Conservation (phyloP, 139 green algal species). For the Closterium sp. region DNA sequence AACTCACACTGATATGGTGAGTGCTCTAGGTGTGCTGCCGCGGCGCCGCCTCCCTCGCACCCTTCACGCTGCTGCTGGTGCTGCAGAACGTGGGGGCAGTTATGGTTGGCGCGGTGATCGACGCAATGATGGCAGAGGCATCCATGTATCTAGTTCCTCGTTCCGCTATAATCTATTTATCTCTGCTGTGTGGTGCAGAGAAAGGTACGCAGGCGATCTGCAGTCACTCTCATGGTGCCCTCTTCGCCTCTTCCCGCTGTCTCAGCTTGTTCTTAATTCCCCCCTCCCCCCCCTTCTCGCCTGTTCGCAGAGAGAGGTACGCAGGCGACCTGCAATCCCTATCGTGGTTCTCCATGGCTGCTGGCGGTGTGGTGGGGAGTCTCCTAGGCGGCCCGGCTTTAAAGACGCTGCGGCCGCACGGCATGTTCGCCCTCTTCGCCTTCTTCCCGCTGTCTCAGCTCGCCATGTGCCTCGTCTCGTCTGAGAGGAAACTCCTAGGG, state of each 20-base stretch:
- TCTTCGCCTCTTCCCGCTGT: too few relatives aligned
- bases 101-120: constrained; percentile 88
- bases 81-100: constrained; percentile 74
- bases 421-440: constrained; percentile 27
- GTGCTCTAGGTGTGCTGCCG: too few relatives aligned
- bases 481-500: not conserved
- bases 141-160: not conserved
- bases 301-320: constrained; percentile 27
- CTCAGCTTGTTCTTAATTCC: too few relatives aligned
- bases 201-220: constrained; percentile 28
- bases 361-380: constrained; percentile 24
- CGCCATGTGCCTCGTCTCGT: not conserved
- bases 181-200: constrained; percentile 16
- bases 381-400: constrained; percentile 15
- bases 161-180: too few relatives aligned
- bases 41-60: not conserved
- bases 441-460: constrained; percentile 24
- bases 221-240: constrained; percentile 44
- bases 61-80: constrained; percentile 58
- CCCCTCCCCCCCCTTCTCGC: too few relatives aligned
- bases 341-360: constrained; percentile 34
- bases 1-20: too few relatives aligned
- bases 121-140: constrained; percentile 92
- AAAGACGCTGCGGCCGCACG: constrained; percentile 14
- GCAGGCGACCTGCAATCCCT: constrained; percentile 40